Conservation (phyloP, 2,329 filamentous ascomycete species). For the Passalora sequoiae region DNA sequence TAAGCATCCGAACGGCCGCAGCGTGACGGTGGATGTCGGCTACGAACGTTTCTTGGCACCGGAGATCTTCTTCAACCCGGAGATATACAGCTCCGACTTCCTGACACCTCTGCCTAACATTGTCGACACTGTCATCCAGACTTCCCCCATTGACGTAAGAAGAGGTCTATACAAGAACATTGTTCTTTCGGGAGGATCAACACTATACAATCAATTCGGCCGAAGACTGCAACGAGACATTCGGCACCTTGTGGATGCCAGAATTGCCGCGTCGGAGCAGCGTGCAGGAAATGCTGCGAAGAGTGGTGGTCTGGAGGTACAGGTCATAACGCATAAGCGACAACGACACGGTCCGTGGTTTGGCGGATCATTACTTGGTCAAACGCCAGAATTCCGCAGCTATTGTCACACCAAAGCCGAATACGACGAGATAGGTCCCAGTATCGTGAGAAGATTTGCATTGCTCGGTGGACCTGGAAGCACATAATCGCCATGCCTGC, state of each 20-base stretch:
- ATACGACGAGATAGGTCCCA: conserved; percentile 94
- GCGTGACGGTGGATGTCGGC: conserved; percentile 82
- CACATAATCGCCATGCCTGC: conserved; percentile 46
- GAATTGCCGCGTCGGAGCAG: conserved; percentile 87
- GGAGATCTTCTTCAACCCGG: conserved; percentile 99
- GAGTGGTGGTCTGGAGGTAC: conserved; percentile 90
- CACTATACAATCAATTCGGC: conserved; percentile 97
- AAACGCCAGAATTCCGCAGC: conserved; percentile 96
- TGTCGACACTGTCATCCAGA: conserved; percentile 95
- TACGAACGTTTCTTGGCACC: conserved; percentile 97
- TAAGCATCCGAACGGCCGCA: conserved; percentile 75
- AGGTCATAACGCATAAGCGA: conserved; percentile 95
- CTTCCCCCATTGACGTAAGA: conserved; percentile 93
- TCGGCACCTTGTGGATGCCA: conserved; percentile 86
- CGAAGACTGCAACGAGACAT: conserved; percentile 94
- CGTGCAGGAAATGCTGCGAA: conserved; percentile 79
- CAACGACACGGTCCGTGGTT: conserved; percentile 99
- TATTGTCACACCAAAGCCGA: conserved; percentile 81
- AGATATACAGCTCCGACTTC: conserved; percentile 99
- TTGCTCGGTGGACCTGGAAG: conserved; percentile 86
- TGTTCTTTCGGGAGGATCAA: conserved; percentile 92
- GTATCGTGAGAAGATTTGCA: conserved; percentile 91
- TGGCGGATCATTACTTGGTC: conserved; percentile 88
- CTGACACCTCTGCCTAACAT: conserved; percentile 89
- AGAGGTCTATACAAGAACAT: conserved; percentile 99